Evolutionary conservation across 352 stramenopile genomes (phyloP), one percentile per base, ranked within the genome.

Genomic region (Blastocystis sp.): DNA sequence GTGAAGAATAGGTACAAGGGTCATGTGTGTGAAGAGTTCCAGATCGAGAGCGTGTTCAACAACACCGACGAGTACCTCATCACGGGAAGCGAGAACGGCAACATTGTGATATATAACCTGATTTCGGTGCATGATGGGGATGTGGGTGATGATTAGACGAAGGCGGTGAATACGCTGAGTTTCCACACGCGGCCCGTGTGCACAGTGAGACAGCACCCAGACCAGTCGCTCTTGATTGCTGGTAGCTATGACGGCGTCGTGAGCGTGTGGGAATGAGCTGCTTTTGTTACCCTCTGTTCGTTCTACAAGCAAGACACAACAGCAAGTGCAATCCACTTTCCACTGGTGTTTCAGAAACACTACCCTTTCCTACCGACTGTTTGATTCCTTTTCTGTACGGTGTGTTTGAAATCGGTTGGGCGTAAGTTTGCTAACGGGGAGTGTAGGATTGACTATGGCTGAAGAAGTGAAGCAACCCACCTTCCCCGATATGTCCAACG

Each of bases 51-150:
- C 23, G 62, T 77, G 19, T 62, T 87, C 19, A 87, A 76, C 56
- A 87, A 87, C 28, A 87, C 77, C 34, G 77, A 87, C 56, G 56
- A 74, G 41, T 76, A 87, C n/a, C 19, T 87, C 5, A 77, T 77
- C 41, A 77, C 77, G 19, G 77, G 77, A 52, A 77, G 62, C 40
- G 77, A 87, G 41, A 59, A 87, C 48, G 77, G 77, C 23, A 60
- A 52, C 23, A 69, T 87, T n/a, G 43, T 76, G 1, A 48, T 87
- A 19, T 87, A 87, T 52, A 56, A 87, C 52, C 71, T 87, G 65
- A 59, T 87, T 4, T 62, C 28, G n/a, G 77, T 87, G 11, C 0
- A 21, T 11, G 0, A 41, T 59, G 4, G 10, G 9, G 3, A 43
- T 56, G 14, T 45, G 19, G 3, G 28, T 70, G 17, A 41, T n/a